Percentiles rank a stretch among this genome's conserved stretches.
These are phyloP conservation scores for Thelonectria blattea DNA, from an alignment of 2,329 filamentous ascomycete species.

Conservation along the genomic window DNA sequence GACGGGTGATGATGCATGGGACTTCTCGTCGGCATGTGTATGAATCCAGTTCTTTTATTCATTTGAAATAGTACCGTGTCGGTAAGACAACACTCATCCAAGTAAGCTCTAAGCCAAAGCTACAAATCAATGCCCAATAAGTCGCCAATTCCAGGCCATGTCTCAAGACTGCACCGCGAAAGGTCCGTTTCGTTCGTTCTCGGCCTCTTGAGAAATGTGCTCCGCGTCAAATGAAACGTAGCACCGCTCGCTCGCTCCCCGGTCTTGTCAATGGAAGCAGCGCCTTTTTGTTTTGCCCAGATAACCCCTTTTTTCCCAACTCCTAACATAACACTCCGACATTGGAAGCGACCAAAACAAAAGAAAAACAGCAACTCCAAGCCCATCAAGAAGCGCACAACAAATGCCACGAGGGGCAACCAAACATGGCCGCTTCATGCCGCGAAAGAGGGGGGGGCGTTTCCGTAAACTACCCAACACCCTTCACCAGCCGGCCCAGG, in stretches of 20 bases:
- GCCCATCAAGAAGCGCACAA: slow-evolving; percentile 12
- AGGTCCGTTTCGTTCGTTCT: slow-evolving; percentile 14
- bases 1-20: no score
- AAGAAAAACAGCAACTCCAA: slow-evolving; percentile 19
- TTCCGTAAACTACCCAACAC: background rate
- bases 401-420: slow-evolving; percentile 10
- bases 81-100: slow-evolving; percentile 17
- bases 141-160: slow-evolving; percentile 14
- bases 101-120: slow-evolving; percentile 6
- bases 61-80: background rate
- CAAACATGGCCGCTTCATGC: background rate
- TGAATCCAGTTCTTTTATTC: background rate
- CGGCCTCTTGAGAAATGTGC: slow-evolving; percentile 7
- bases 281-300: slow-evolving; percentile 21
- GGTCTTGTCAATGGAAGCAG: slow-evolving; percentile 10
- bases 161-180: slow-evolving; percentile 19
- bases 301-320: slow-evolving; percentile 28
- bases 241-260: background rate
- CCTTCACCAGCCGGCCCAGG: slow-evolving; percentile 32
- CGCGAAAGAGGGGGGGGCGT: background rate
- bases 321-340: slow-evolving; percentile 22
- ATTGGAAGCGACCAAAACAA: slow-evolving; percentile 3
- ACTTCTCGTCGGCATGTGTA: background rate
- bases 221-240: slow-evolving; percentile 2
- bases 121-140: background rate